A percentile compares a stretch with the other conserved stretches of the same genome.
phyloP scores from a whole-genome alignment of 1,139 yeast genomes.

The Scheffersomyces insectosa region DNA sequence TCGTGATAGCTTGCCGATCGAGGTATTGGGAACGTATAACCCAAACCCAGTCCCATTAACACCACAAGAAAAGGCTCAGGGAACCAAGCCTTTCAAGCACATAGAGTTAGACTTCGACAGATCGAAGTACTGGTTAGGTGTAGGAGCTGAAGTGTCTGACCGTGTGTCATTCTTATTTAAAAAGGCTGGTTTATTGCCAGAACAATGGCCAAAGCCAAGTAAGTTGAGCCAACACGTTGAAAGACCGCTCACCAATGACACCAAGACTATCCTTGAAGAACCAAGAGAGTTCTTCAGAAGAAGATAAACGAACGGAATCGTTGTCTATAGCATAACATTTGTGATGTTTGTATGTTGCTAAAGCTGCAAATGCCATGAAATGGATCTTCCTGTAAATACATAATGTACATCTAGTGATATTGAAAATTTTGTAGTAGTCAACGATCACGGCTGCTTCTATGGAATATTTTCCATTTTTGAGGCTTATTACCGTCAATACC shows the following conservation, averaged over 20 bases:
- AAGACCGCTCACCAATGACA: constrained; percentile 29
- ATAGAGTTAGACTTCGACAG: constrained; percentile 82
- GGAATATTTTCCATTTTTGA: no score
- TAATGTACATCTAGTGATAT: not conserved
- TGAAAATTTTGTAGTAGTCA: no score
- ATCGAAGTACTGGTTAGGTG: constrained; percentile 97
- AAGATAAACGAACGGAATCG: constrained; percentile 18
- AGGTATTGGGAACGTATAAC: constrained; percentile 91
- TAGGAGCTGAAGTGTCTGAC: constrained; percentile 95
- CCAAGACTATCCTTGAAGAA: constrained; percentile 33
- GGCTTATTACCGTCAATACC: no score
- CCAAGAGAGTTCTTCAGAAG: constrained; percentile 35
- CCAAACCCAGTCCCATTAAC: constrained; percentile 77
- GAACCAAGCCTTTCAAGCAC: constrained; percentile 71
- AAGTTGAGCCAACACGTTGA: constrained; percentile 37
- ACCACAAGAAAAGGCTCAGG: constrained; percentile 51
- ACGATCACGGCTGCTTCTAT: no score
- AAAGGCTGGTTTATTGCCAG: constrained; percentile 76
- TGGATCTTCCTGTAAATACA: not conserved
- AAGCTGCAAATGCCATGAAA: no score
- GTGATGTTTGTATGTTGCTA: no score
- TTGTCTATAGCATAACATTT: not conserved
- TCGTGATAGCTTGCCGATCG: constrained; percentile 84
- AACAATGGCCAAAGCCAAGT: constrained; percentile 61
- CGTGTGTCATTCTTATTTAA: constrained; percentile 75